A percentile compares a stretch with the other conserved stretches of the same genome.
phyloP scores from a whole-genome alignment of 2,329 filamentous ascomycete genomes.

The Lasiodiplodia sp. region DNA sequence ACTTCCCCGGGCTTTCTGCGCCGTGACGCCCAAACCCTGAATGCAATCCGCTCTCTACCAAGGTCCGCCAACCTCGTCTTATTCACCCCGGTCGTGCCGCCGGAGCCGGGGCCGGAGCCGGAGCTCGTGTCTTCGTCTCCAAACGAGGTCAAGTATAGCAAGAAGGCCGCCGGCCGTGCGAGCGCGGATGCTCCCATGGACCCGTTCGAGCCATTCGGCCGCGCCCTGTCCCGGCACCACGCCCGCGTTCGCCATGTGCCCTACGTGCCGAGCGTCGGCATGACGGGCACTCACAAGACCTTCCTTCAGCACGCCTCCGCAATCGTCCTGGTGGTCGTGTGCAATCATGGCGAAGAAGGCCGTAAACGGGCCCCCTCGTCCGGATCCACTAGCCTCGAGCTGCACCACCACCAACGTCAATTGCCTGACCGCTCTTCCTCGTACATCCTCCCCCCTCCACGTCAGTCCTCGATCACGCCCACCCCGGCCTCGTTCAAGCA shows the following conservation, averaged over 20 bases:
- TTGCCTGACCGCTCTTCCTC: neutral
- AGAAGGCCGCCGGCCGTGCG: neutral
- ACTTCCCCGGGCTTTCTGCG: slow-evolving; percentile 17
- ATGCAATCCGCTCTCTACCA: slow-evolving; percentile 21
- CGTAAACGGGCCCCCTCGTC: neutral
- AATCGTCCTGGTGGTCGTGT: slow-evolving; percentile 63
- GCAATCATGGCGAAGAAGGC: neutral
- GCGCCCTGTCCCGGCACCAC: slow-evolving; percentile 66
- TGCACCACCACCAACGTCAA: neutral
- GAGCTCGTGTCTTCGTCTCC: slow-evolving; percentile 46
- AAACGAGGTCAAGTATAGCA: slow-evolving; percentile 37
- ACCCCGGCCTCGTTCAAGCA: neutral
- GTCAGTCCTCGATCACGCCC: neutral
- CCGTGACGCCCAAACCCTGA: slow-evolving; percentile 7
- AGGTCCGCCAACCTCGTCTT: slow-evolving; percentile 46
- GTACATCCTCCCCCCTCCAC: slow-evolving; percentile 4
- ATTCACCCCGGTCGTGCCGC: slow-evolving; percentile 65
- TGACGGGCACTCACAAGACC: slow-evolving; percentile 68
- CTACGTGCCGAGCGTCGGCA: slow-evolving; percentile 69
- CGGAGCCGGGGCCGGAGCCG: slow-evolving; percentile 58
- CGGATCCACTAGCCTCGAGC: neutral
- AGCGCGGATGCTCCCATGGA: slow-evolving; percentile 56
- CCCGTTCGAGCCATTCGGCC: slow-evolving; percentile 76
- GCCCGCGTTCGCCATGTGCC: slow-evolving; percentile 73
- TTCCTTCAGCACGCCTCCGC: slow-evolving; percentile 68